Percentiles rank a stretch among this genome's conserved stretches.
Conservation (phyloP, 1,284 basidiomycete species). For the Golubevia pallescens region DNA sequence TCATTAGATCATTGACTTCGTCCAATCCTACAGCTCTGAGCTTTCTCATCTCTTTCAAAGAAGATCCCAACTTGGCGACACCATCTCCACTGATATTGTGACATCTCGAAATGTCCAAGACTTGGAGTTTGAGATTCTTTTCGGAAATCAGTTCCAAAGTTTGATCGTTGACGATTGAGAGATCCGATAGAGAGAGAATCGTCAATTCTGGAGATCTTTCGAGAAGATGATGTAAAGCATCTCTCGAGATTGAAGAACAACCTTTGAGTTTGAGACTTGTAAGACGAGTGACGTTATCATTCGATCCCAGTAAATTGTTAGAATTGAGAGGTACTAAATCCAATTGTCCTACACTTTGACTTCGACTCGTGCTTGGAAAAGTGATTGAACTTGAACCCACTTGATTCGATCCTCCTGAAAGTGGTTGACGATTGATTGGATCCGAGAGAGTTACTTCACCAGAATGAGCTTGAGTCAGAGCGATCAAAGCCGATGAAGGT, state of each 20-base stretch:
- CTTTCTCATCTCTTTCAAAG: constrained; percentile 67
- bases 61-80: constrained; percentile 65
- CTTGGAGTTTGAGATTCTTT: constrained; percentile 70
- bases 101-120: constrained; percentile 79
- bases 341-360: not conserved
- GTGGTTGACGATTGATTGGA: no score
- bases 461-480: constrained; percentile 21
- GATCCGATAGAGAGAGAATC: constrained; percentile 73
- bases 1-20: constrained; percentile 70
- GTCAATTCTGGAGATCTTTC: constrained; percentile 73
- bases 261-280: constrained; percentile 75
- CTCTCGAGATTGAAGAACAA: constrained; percentile 73
- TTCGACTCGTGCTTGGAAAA: constrained; percentile 1
- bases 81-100: constrained; percentile 74
- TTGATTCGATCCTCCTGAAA: no score
- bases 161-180: constrained; percentile 73
- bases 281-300: constrained; percentile 33
- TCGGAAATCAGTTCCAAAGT: constrained; percentile 74
- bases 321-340: not conserved
- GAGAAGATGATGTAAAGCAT: constrained; percentile 75
- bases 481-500: constrained; percentile 17
- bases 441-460: no score
- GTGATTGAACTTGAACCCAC: not conserved
- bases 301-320: not conserved
- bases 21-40: constrained; percentile 74